Conservation (phyloP, 1,284 basidiomycete genomes). For the Cerioporus squamosus region DNA sequence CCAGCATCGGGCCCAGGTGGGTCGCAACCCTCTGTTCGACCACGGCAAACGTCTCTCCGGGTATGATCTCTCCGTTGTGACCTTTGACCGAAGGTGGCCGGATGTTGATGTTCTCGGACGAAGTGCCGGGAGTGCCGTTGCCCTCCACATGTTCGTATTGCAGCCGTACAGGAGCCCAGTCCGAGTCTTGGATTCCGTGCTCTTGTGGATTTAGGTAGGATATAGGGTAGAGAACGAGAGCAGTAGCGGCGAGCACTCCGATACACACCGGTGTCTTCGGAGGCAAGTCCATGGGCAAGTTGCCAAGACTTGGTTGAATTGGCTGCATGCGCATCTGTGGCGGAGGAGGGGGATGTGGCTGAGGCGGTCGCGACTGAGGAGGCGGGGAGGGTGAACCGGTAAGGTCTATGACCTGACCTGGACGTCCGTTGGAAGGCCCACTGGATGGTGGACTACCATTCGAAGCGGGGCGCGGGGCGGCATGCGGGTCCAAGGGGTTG, state of each 20-base stretch:
- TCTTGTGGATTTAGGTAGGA: constrained; percentile 64
- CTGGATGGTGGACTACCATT: not conserved
- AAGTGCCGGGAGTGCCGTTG: constrained; percentile 51
- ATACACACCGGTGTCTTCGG: constrained; percentile 88
- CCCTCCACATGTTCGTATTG: constrained; percentile 65
- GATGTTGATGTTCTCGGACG: constrained; percentile 80
- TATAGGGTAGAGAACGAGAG: constrained; percentile 87
- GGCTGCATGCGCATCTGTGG: constrained; percentile 18
- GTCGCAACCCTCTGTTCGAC: constrained; percentile 84
- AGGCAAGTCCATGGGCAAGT: constrained; percentile 51
- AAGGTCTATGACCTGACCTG: constrained; percentile 72
- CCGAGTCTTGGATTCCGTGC: constrained; percentile 48
- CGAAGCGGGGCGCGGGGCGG: not conserved
- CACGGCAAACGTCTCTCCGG: constrained; percentile 79
- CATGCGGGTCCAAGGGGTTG: constrained; percentile 10
- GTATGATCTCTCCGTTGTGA: constrained; percentile 52
- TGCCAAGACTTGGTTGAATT: constrained; percentile 13
- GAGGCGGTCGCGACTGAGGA: constrained; percentile 39
- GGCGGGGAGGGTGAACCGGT: constrained; percentile 77
- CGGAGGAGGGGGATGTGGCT: constrained; percentile 3
- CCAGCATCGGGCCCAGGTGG: constrained; percentile 79
- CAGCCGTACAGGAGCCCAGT: constrained; percentile 81
- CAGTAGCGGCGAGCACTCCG: constrained; percentile 81
- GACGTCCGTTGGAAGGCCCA: constrained; percentile 6
- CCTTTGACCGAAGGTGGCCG: constrained; percentile 61